Base-by-base conservation (phyloP, 306 rosid genomes). In the Mimosa bimucronata region DNA sequence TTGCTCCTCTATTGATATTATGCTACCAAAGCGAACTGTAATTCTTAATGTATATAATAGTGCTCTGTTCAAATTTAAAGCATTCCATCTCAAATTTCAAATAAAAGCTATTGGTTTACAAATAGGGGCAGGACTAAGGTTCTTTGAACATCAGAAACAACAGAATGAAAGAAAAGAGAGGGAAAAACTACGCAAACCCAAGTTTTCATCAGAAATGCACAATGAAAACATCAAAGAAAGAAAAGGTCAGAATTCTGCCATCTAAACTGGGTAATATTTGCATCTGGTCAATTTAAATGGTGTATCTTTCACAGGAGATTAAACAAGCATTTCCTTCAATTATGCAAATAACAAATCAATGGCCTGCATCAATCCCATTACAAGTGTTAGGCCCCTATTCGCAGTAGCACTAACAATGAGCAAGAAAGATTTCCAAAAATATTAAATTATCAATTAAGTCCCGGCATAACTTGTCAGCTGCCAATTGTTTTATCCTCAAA, bases 341-440 rank as follows among this genome's bases (percentile, higher is more conserved):
- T 4, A 23, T 30, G 25, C 71, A 86, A 82, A 75, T 30, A 55
- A 57, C 30, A 25, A 79, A 82, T 72, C 82, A 66, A 29, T 66
- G 40, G 16, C 70, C 53, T 67, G 34, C 41, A 23, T 44, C 81
- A 57, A 66, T 48, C 71, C 29, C 45, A 69, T 52, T 53, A 15
- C 67, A 58, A 61, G 60, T 15, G 25, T 70, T 41, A 66, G 28
- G 60, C 67, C 62, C 16, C 75, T 21, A 0, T 19, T 21, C 4
- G 18, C 48, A 79, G 55, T 37, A 46, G 78, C 30, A 71, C 21
- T 21, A 80, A 78, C 72, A 15, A 8, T 41, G 66, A 23, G 37
- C 30, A 7, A 6, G 70, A 66, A 66, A 65, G 18, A 21, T 45
- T 34, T 14, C 40, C 64, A 65, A 75, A 34, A 82, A 57, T 21